Evolutionary conservation across 306 rosid genomes (phyloP).

Genomic region (Vigna radiata): DNA sequence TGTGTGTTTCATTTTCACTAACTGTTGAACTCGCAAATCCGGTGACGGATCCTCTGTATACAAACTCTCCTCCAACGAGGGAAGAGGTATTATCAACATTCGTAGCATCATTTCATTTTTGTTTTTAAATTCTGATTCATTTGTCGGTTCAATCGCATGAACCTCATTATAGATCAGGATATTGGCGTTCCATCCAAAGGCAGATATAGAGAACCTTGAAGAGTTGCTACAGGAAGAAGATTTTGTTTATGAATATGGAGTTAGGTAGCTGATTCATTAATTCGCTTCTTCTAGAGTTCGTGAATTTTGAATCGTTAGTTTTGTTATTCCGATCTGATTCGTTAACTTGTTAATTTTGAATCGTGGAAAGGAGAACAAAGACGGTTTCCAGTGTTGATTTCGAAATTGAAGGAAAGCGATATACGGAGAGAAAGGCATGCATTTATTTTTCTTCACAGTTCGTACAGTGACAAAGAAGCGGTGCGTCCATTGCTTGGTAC

Average conservation of each 20-base stretch:
- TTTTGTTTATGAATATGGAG: conserved; percentile 70
- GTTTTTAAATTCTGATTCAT: neutral
- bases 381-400: conserved; percentile 75
- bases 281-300: neutral
- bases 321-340: neutral
- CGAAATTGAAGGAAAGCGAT: conserved; percentile 68
- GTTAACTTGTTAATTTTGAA: conserved; percentile 16
- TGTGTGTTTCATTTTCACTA: conserved; percentile 58
- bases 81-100: conserved; percentile 58
- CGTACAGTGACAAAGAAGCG: conserved; percentile 72
- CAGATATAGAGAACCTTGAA: conserved; percentile 49
- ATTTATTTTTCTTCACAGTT: conserved; percentile 74
- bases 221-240: conserved; percentile 76
- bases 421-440: conserved; percentile 69
- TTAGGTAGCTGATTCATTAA: conserved; percentile 51
- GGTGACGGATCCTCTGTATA: conserved; percentile 58
- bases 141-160: conserved; percentile 3
- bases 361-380: conserved; percentile 89
- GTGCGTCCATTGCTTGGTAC: conserved; percentile 70
- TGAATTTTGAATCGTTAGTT: conserved; percentile 11
- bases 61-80: conserved; percentile 50
- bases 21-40: conserved; percentile 60
- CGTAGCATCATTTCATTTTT: neutral
- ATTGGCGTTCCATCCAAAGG: conserved; percentile 67
- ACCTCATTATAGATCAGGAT: conserved; percentile 47